Base-by-base conservation (phyloP, 1,139 yeast species). In the Yamadazyma friedrichii region DNA sequence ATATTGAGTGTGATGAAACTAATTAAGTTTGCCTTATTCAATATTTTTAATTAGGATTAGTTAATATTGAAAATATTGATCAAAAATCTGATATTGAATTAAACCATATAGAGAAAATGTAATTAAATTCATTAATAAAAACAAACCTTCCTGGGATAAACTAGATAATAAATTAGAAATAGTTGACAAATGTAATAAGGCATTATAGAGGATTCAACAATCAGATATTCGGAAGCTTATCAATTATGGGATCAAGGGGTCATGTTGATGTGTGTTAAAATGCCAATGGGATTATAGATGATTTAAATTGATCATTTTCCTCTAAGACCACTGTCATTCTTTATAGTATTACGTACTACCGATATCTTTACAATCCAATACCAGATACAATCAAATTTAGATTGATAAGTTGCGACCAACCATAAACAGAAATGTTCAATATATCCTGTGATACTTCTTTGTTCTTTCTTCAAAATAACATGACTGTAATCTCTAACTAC, bases 161-260 rank as follows among this genome's bases (percentile, higher is more conserved):
- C n/a, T 15, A 9, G 24, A 24, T 13, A 9, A n/a, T n/a, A n/a
- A n/a, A n/a, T n/a, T n/a, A 24, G 15, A 26, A 25, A 22, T 3
- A 26, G 11, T 10, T 33, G 13, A 12, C 31, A 29, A 20, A 33
- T 20, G 30, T 30, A 30, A 32, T 35, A 31, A 29, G 31, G 36
- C 39, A 9, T 39, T 44, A 16, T 25, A 27, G 22, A n/a, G n/a
- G 9, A 20, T 29, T 22, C 36, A 36, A 30, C 36, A 41, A 15
- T 42, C 42, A 1, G 31, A 38, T 16, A 39, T 16, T 44, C 48
- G 5, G 51, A 47, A 28, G 13, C 34, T 25, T 40, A 36, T 16
- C 47, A 38, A n/a, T 37, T 47, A 12, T 47, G 50, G 49, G 17
- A 16, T 2, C 50, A 47, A 16, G 35, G 41, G 40, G 31, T 8